Percentiles rank a stretch among this genome's conserved stretches.
Conservation (phyloP, 2,329 filamentous ascomycete species). For the Colletotrichum coccodes region DNA sequence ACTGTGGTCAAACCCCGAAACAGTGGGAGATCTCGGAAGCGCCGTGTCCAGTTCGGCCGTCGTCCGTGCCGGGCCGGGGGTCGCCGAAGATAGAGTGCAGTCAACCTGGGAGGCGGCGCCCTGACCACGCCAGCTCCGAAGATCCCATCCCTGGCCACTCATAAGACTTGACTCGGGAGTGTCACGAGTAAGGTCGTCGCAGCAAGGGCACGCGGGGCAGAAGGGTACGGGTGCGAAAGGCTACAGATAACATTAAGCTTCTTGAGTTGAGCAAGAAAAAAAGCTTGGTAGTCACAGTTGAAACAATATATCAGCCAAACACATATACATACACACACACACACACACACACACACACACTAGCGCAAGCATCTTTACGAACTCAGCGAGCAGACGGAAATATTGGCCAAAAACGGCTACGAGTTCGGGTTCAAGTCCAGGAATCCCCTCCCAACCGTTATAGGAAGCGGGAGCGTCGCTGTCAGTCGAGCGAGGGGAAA, state of each 20-base stretch:
- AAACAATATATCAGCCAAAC: conserved; percentile 21
- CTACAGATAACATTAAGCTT: conserved; percentile 16
- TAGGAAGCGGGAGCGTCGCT: neutral
- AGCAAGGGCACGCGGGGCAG: neutral
- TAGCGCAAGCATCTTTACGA: neutral
- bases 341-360: no score
- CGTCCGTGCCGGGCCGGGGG: neutral
- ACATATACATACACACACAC: no score
- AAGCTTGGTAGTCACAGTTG: conserved; percentile 12
- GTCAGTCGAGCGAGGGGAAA: neutral
- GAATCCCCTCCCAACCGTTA: neutral
- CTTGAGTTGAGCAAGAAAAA: conserved; percentile 6
- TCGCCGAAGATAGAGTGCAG: neutral
- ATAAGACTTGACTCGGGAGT: neutral
- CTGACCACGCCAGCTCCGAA: neutral
- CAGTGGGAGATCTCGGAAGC: neutral
- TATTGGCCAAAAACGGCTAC: neutral
- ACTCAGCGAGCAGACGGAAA: neutral
- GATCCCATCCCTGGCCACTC: neutral
- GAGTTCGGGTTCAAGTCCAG: neutral
- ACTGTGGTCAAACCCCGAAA: no score
- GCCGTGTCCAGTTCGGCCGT: neutral
- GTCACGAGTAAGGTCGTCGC: neutral
- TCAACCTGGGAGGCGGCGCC: neutral
- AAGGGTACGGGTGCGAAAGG: neutral